phyloP scores from a whole-genome alignment of 2,329 filamentous ascomycete species.

The Passalora sequoiae region DNA sequence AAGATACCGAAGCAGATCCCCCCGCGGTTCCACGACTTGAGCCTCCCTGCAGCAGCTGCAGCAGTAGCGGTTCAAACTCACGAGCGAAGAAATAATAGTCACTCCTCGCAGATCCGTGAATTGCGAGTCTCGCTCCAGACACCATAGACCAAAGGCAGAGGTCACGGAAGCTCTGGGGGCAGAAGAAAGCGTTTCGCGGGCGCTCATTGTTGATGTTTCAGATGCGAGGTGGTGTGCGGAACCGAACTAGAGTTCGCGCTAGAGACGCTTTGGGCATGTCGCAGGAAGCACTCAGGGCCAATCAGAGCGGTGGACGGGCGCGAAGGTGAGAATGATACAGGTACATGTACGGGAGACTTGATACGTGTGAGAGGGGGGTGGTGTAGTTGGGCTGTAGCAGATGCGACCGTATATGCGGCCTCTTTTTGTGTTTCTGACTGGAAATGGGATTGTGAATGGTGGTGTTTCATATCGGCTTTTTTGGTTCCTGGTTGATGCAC shows the following conservation, averaged over 20 bases:
- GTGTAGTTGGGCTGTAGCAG: not conserved
- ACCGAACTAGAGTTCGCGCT: too few relatives aligned
- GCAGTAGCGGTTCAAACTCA: not conserved
- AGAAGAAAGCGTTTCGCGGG: not conserved
- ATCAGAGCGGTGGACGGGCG: not conserved
- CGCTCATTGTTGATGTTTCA: constrained; percentile 7
- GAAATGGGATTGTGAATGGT: not conserved
- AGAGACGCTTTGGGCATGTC: not conserved
- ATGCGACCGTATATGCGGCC: not conserved
- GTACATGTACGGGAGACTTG: not conserved
- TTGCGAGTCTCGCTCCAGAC: not conserved
- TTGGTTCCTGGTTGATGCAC: not conserved
- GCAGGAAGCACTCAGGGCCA: not conserved
- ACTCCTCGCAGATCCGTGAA: not conserved
- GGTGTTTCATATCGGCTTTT: not conserved
- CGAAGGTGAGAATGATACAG: not conserved
- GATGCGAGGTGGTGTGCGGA: not conserved
- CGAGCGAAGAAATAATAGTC: not conserved
- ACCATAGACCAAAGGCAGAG: too few relatives aligned
- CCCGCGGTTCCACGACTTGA: constrained; percentile 1
- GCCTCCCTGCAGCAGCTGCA: constrained; percentile 1
- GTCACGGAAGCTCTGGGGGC: too few relatives aligned
- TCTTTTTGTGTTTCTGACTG: not conserved
- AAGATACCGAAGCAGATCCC: too few relatives aligned
- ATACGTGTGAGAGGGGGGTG: not conserved